phyloP scores from a whole-genome alignment of 2,329 filamentous ascomycete species.

The Penicillium aurantiogriseum region DNA sequence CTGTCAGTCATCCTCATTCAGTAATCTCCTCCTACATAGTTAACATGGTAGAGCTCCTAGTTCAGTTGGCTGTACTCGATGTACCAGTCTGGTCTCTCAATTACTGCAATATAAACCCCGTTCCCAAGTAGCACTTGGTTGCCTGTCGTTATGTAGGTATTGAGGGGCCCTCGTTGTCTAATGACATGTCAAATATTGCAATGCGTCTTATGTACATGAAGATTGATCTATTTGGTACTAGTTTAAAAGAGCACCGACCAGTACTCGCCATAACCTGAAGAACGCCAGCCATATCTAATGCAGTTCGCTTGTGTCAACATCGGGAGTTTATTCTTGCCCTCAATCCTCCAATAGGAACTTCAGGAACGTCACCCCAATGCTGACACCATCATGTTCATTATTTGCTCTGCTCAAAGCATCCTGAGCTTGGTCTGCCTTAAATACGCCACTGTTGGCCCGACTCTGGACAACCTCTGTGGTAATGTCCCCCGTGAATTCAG shows the following conservation, averaged over 20 bases:
- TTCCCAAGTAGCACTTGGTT: background rate
- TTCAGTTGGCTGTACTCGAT: background rate
- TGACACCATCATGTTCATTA: constrained; percentile 74
- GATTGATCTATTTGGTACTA: background rate
- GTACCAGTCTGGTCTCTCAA: no score
- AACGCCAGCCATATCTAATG: background rate
- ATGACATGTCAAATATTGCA: background rate
- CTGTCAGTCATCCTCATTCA: background rate
- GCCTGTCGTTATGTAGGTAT: background rate
- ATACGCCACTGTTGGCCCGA: constrained; percentile 65
- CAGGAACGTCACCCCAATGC: constrained; percentile 71
- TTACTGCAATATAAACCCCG: no score
- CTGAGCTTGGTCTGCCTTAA: constrained; percentile 65
- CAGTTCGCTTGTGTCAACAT: background rate
- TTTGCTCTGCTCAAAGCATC: constrained; percentile 66
- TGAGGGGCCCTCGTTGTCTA: background rate
- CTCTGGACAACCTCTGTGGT: constrained; percentile 65
- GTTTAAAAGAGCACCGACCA: background rate
- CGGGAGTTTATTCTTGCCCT: background rate
- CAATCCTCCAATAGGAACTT: constrained; percentile 65
- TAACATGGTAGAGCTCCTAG: no score
- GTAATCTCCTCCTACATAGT: background rate
- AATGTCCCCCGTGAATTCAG: constrained; percentile 74
- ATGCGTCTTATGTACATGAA: background rate
- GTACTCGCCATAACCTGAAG: background rate